These are phyloP conservation scores for Pythium phragmitis DNA, from an alignment of 352 stramenopile species.

Conservation along the genomic window DNA sequence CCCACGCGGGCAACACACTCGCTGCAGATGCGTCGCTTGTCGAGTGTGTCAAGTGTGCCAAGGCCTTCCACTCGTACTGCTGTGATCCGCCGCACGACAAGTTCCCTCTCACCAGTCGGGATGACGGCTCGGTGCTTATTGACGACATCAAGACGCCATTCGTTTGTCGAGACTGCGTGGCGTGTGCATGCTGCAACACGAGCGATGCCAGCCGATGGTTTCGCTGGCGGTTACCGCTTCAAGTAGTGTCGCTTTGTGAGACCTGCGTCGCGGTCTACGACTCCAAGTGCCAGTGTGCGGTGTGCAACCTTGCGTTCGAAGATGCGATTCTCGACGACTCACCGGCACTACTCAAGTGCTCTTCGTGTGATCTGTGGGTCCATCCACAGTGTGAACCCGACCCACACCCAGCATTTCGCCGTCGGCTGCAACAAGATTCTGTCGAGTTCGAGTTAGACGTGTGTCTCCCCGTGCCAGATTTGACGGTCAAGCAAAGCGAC, in stretches of 20 bases:
- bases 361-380: slow-evolving; percentile 77
- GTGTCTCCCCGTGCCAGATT: slow-evolving; percentile 30
- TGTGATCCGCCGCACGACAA: slow-evolving; percentile 70
- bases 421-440: slow-evolving; percentile 6
- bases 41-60: slow-evolving; percentile 50
- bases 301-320: slow-evolving; percentile 59
- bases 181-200: slow-evolving; percentile 56
- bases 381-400: slow-evolving; percentile 81
- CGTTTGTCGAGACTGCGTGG: slow-evolving; percentile 61
- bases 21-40: slow-evolving; percentile 31
- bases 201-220: slow-evolving; percentile 40
- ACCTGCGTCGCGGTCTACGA: slow-evolving; percentile 66
- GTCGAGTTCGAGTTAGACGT: slow-evolving; percentile 57
- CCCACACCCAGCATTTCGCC: slow-evolving; percentile 54
- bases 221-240: slow-evolving; percentile 68
- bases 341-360: slow-evolving; percentile 63
- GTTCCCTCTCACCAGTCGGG: slow-evolving; percentile 53
- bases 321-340: slow-evolving; percentile 43
- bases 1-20: neutral
- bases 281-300: slow-evolving; percentile 66
- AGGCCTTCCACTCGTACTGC: slow-evolving; percentile 64
- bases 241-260: slow-evolving; percentile 60
- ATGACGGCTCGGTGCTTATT: slow-evolving; percentile 55
- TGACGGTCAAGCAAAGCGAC: slow-evolving; percentile 15
- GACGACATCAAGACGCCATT: slow-evolving; percentile 68